phyloP scores from a whole-genome alignment of 495 filamentous ascomycete species.

The Astrothelium macrocarpum region DNA sequence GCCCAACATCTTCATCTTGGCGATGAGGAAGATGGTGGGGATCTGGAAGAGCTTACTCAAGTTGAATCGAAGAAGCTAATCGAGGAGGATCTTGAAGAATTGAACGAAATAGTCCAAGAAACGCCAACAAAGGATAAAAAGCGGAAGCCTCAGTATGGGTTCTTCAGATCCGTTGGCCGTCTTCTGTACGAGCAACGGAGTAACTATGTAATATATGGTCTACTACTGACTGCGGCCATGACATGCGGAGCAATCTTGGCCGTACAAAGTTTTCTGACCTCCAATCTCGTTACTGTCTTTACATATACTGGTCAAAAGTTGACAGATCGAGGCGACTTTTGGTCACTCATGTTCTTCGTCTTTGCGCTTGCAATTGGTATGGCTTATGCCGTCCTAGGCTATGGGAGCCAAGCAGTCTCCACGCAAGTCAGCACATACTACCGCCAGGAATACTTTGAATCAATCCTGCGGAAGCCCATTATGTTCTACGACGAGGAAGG shows the following conservation, averaged over 20 bases:
- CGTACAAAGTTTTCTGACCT: slow-evolving; percentile 28
- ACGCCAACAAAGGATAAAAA: background rate
- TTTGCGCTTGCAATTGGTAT: slow-evolving; percentile 39
- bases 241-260: slow-evolving; percentile 23
- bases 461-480: slow-evolving; percentile 46
- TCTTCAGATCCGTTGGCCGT: background rate
- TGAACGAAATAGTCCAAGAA: slow-evolving; percentile 10
- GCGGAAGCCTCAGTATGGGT: slow-evolving; percentile 24
- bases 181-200: background rate
- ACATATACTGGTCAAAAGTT: background rate
- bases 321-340: slow-evolving; percentile 20
- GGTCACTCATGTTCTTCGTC: slow-evolving; percentile 30
- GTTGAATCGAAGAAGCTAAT: slow-evolving; percentile 7
- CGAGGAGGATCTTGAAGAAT: background rate
- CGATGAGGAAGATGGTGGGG: slow-evolving; percentile 7
- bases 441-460: slow-evolving; percentile 51
- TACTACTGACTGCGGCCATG: slow-evolving; percentile 5
- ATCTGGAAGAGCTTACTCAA: background rate
- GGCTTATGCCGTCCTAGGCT: slow-evolving; percentile 46
- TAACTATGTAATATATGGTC: background rate
- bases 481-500: slow-evolving; percentile 48
- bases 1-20: slow-evolving; percentile 19
- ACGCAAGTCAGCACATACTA: slow-evolving; percentile 34
- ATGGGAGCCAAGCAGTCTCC: slow-evolving; percentile 23
- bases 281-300: slow-evolving; percentile 22